Percentiles rank a stretch among this genome's conserved stretches.
phyloP scores from a whole-genome alignment of 2,329 filamentous ascomycete genomes.

The Fusarium sp. region DNA sequence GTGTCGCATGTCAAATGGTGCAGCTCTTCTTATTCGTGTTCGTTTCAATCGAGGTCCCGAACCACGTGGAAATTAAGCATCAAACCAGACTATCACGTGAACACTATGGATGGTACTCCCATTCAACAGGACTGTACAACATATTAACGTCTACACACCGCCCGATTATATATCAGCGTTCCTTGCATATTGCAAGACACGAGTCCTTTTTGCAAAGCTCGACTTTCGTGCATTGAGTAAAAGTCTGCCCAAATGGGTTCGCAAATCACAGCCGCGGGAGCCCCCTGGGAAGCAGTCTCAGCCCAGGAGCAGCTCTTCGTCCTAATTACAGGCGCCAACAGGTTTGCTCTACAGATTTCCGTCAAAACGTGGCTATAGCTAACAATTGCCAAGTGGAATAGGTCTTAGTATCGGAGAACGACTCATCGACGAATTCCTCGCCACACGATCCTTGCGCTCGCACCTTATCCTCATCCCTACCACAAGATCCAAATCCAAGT shows the following conservation, averaged over 20 bases:
- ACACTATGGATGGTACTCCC: background rate
- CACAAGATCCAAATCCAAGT: conserved; percentile 81
- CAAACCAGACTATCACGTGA: conserved; percentile 41
- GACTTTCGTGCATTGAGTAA: background rate
- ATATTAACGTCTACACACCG: conserved; percentile 26
- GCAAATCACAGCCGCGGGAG: conserved; percentile 36
- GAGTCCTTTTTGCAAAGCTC: background rate
- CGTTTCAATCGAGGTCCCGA: conserved; percentile 1
- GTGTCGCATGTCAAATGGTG: background rate
- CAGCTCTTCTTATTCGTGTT: conserved; percentile 42
- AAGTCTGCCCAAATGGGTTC: conserved; percentile 32
- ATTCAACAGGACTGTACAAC: background rate
- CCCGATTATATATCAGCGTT: background rate
- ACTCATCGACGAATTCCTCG: conserved; percentile 90
- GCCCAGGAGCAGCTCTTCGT: conserved; percentile 67
- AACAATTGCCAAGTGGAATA: conserved; percentile 73
- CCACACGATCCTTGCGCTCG: conserved; percentile 72
- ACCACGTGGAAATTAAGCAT: conserved; percentile 29
- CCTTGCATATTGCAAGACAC: background rate
- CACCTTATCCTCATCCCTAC: conserved; percentile 85
- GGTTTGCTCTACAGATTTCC: conserved; percentile 62
- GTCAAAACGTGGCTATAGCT: conserved; percentile 1
- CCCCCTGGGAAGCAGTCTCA: conserved; percentile 54
- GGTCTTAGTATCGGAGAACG: conserved; percentile 86
- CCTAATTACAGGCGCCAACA: conserved; percentile 87